Evolutionary conservation across 768 basidiomycete genomes (phyloP).

Genomic region (Rhodosporidiobolus sp.): DNA sequence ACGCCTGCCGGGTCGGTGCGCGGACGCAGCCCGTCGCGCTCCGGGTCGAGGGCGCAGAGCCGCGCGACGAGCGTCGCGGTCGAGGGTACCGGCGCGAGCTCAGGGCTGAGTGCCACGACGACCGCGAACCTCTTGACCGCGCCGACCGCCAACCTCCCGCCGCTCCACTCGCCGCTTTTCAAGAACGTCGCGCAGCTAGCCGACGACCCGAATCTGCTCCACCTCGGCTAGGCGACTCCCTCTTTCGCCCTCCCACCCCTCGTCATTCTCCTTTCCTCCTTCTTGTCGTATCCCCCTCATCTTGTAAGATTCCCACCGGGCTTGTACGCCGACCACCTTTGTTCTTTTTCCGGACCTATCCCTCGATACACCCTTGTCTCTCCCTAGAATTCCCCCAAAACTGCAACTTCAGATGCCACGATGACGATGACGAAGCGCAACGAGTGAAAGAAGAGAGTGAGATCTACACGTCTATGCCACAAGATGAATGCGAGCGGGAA

Average conservation of each 20-base stretch:
- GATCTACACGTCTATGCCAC: no score
- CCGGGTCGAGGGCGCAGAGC: background rate
- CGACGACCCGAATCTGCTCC: background rate
- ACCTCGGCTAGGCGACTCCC: background rate
- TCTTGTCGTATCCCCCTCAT: background rate
- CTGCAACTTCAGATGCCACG: no score
- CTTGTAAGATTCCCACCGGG: background rate
- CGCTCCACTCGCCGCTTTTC: slow-evolving; percentile 27
- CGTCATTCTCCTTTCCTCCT: background rate
- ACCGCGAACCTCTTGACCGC: background rate
- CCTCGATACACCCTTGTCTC: no score
- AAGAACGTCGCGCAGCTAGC: background rate
- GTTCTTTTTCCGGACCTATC: no score
- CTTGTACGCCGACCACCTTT: no score
- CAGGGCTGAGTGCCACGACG: background rate
- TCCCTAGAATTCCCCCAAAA: no score
- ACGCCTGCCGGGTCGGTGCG: background rate
- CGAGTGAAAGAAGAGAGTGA: no score
- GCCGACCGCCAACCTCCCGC: slow-evolving; percentile 17
- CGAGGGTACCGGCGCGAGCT: no score
- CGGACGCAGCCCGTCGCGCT: background rate
- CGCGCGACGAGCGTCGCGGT: background rate
- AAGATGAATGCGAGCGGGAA: no score
- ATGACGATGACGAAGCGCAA: no score
- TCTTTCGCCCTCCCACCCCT: no score